Percentiles rank a stretch among this genome's conserved stretches.
Conservation (phyloP, 2,329 filamentous ascomycete genomes). For the Beauveria pseudobassiana region DNA sequence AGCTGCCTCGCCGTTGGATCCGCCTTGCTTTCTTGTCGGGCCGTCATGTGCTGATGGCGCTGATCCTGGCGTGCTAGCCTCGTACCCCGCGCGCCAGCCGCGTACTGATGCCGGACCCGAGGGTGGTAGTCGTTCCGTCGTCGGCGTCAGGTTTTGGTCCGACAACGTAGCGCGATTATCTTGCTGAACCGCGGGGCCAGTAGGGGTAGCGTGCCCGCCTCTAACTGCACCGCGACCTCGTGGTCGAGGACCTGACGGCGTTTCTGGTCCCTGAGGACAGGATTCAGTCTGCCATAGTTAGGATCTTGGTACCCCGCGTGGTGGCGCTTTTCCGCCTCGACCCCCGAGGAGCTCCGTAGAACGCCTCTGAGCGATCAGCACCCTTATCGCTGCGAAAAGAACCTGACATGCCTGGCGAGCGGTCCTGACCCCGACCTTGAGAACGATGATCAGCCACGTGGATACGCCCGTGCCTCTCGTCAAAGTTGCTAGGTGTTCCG, state of each 20-base stretch:
- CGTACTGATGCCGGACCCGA: constrained; percentile 46
- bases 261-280: constrained; percentile 37
- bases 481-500: constrained; percentile 30
- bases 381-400: constrained; percentile 26
- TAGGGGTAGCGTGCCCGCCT: constrained; percentile 25
- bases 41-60: constrained; percentile 33
- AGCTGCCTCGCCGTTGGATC: constrained; percentile 17
- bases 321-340: constrained; percentile 44
- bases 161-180: constrained; percentile 34
- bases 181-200: constrained; percentile 30
- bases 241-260: constrained; percentile 50
- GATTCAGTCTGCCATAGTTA: constrained; percentile 55
- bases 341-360: constrained; percentile 32
- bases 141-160: constrained; percentile 35
- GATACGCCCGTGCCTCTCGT: constrained; percentile 40
- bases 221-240: constrained; percentile 38
- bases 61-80: constrained; percentile 26
- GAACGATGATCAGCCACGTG: constrained; percentile 28
- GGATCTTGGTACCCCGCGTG: constrained; percentile 43
- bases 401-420: constrained; percentile 22
- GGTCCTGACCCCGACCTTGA: constrained; percentile 25
- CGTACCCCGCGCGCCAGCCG: constrained; percentile 37
- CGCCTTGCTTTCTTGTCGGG: constrained; percentile 28
- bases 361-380: constrained; percentile 26
- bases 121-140: constrained; percentile 44